phyloP scores from a whole-genome alignment of 331 rosid genomes.

The Quercus lobata region DNA sequence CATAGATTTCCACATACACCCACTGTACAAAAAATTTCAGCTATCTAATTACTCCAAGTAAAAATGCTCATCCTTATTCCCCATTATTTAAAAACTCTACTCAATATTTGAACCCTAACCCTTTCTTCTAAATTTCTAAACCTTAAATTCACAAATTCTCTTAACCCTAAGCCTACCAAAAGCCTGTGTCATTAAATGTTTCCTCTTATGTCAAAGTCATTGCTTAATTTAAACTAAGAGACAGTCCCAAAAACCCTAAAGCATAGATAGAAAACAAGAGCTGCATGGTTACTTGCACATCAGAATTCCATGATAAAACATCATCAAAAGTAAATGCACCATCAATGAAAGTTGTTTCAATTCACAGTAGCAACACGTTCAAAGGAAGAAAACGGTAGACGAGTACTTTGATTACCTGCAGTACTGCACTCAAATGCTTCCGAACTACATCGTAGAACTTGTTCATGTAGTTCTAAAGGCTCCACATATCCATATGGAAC shows the following conservation, averaged over 20 bases:
- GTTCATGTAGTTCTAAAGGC: constrained; percentile 68
- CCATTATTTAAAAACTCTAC: too few relatives aligned
- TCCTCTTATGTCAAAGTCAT: not conserved
- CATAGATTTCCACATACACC: too few relatives aligned
- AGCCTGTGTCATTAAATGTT: too few relatives aligned
- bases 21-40: too few relatives aligned
- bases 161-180: too few relatives aligned
- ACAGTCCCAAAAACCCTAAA: not conserved
- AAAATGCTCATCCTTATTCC: too few relatives aligned
- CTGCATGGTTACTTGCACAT: not conserved
- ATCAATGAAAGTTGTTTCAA: constrained; percentile 11
- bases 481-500: constrained; percentile 38
- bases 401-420: constrained; percentile 83
- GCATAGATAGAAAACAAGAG: not conserved
- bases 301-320: not conserved
- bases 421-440: constrained; percentile 64
- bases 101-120: too few relatives aligned
- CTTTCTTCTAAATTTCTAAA: too few relatives aligned
- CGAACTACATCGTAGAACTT: constrained; percentile 68
- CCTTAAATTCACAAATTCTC: too few relatives aligned
- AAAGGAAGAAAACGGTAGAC: constrained; percentile 20
- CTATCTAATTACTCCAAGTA: too few relatives aligned
- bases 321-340: not conserved
- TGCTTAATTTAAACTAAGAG: not conserved
- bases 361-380: not conserved